phyloP scores from a whole-genome alignment of 1,284 basidiomycete genomes.

The Vanrija humicola region DNA sequence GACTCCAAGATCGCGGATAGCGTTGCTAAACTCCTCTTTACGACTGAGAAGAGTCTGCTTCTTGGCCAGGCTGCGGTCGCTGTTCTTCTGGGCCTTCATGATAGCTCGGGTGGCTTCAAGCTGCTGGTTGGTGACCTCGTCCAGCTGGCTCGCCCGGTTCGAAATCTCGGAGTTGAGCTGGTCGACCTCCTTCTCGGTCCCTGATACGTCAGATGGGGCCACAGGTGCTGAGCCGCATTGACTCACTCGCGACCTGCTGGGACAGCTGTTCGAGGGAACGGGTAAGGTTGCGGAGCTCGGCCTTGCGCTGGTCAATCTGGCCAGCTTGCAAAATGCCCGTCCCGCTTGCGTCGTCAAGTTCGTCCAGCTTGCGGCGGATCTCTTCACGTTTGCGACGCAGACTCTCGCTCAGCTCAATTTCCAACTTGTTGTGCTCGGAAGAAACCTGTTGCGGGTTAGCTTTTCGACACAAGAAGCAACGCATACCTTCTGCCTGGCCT shows the following conservation, averaged over 20 bases:
- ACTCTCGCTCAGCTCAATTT: conserved; percentile 91
- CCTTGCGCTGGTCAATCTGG: conserved; percentile 63
- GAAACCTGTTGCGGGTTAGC: conserved; percentile 58
- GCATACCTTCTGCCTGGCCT: conserved; percentile 68
- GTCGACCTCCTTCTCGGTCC: conserved; percentile 55
- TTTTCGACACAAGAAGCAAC: not conserved
- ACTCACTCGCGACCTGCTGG: conserved; percentile 61
- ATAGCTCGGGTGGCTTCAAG: conserved; percentile 79
- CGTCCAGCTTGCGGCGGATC: conserved; percentile 69
- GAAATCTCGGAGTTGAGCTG: conserved; percentile 63
- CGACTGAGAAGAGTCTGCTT: conserved; percentile 75
- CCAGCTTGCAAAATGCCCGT: conserved; percentile 55
- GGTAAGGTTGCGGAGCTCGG: conserved; percentile 66
- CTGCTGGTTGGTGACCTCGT: conserved; percentile 75
- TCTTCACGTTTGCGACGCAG: conserved; percentile 74
- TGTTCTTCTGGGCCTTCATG: conserved; percentile 85
- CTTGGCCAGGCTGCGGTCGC: conserved; percentile 90
- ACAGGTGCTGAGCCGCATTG: not conserved
- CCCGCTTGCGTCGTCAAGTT: conserved; percentile 62
- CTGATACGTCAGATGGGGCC: conserved; percentile 25
- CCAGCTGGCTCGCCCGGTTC: conserved; percentile 62
- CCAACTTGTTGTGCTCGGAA: conserved; percentile 70
- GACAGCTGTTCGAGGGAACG: conserved; percentile 62
- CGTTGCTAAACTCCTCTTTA: conserved; percentile 88
- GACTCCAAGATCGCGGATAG: conserved; percentile 92